Evolutionary conservation across 129 eudicot species (phyloP).

Genomic region (Oenanthe sinensis): DNA sequence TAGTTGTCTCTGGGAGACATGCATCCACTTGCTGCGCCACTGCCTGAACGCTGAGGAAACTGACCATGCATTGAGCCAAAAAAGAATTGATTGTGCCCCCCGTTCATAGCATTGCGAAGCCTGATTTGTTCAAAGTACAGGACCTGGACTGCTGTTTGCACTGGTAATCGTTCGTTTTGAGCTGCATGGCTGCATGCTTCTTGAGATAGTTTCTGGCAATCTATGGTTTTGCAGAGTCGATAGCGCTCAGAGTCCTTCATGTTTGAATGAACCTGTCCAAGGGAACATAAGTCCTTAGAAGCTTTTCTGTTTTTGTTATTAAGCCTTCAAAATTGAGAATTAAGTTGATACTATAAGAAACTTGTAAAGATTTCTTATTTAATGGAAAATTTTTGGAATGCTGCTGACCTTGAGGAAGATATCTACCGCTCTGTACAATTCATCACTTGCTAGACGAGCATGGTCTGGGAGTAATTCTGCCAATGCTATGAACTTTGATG

Average conservation of each 20-base stretch:
- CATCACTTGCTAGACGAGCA: conserved; percentile 78
- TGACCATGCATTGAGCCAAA: conserved; percentile 66
- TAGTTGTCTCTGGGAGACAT: conserved; percentile 95
- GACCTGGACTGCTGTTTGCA: conserved; percentile 98
- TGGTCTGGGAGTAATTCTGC: conserved; percentile 94
- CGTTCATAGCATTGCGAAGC: conserved; percentile 87
- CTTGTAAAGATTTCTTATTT: not conserved
- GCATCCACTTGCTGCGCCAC: conserved; percentile 95
- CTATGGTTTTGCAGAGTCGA: conserved; percentile 85
- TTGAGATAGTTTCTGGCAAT: conserved; percentile 82
- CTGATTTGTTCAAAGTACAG: conserved; percentile 95
- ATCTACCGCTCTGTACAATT: conserved; percentile 85
- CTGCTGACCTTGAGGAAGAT: conserved; percentile 77
- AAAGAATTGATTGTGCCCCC: conserved; percentile 63
- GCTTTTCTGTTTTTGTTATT: not conserved
- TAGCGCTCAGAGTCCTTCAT: conserved; percentile 86
- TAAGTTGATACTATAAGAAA: too few relatives aligned
- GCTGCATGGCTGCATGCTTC: conserved; percentile 99
- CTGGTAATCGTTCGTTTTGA: conserved; percentile 89
- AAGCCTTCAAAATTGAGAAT: not conserved
- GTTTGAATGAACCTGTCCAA: conserved; percentile 75
- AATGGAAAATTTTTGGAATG: not conserved
- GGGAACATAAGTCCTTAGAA: not conserved
- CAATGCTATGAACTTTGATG: conserved; percentile 61
- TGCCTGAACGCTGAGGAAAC: conserved; percentile 75